Conservation (phyloP, 352 stramenopile genomes). For the Pythium rishiriense region DNA sequence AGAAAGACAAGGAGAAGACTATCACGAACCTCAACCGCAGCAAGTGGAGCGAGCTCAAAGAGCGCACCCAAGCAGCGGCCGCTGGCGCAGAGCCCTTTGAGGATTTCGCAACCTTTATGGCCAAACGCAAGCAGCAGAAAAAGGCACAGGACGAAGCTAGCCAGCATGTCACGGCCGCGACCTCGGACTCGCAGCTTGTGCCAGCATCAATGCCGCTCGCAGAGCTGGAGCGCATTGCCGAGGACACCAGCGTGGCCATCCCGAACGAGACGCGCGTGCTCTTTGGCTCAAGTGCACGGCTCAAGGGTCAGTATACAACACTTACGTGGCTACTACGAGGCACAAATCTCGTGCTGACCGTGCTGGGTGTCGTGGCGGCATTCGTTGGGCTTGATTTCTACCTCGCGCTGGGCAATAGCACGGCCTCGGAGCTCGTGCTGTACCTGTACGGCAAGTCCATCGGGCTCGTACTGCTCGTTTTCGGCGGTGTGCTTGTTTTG, state of each 20-base stretch:
- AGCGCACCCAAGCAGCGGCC: slow-evolving; percentile 29
- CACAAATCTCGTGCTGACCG: slow-evolving; percentile 34
- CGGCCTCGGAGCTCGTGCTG: slow-evolving; percentile 27
- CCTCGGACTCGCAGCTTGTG: slow-evolving; percentile 8
- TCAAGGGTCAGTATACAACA: slow-evolving; percentile 40
- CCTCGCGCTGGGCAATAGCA: slow-evolving; percentile 35
- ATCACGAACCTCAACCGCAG: slow-evolving; percentile 60
- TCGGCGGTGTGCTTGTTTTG: slow-evolving; percentile 19
- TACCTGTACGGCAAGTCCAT: slow-evolving; percentile 33
- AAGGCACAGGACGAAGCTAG: not conserved
- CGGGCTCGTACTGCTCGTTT: slow-evolving; percentile 25
- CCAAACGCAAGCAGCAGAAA: slow-evolving; percentile 26
- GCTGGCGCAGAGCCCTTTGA: slow-evolving; percentile 31
- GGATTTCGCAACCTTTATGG: slow-evolving; percentile 53
- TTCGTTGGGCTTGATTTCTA: slow-evolving; percentile 39
- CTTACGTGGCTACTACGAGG: slow-evolving; percentile 35
- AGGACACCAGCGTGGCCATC: slow-evolving; percentile 3
- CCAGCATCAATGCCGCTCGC: too few relatives aligned
- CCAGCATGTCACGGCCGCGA: slow-evolving; percentile 7
- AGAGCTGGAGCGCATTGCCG: not conserved
- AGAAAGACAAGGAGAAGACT: slow-evolving; percentile 51
- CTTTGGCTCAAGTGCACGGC: slow-evolving; percentile 37
- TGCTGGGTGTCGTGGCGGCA: slow-evolving; percentile 17
- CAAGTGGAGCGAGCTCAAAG: slow-evolving; percentile 64
- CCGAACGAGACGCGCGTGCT: slow-evolving; percentile 35